Evolutionary conservation across 1,139 yeast species (phyloP), one percentile per base, ranked within the genome.

Genomic region (Debaryomyces nepalensis): DNA sequence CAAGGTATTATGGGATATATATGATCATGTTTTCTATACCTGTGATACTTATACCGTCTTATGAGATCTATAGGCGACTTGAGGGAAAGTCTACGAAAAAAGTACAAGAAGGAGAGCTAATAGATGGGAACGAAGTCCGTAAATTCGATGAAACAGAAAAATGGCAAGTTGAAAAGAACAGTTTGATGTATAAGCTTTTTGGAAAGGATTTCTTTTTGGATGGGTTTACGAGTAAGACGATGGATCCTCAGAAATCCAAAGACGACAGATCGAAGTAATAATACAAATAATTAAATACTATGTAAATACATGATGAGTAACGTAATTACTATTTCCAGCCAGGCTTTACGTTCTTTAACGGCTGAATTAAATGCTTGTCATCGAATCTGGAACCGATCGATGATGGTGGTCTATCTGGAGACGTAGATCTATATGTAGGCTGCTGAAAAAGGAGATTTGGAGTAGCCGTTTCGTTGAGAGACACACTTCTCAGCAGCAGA

Each of bases 201-300:
- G 79, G 79, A 1, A 59, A 54, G 40, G 79, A 73, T 46, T 72
- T 67, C 55, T 73, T 68, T 48, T 58, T 71, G 41, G 78, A 73
- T 43, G 78, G 78, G 14, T 69, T 70, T 43, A 73, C 79, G 11
- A 71, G 77, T 49, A 67, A 61, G 44, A 70, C 78, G 4, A 67
- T 72, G 68, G 52, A 53, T 14, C 31, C 38, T 5, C 33, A 26
- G 11, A 30, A 26, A 27, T 16, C 36, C 19, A 22, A 29, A 14
- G 36, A 33, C 31, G 29, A 36, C 19, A 15, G 27, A 11, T 20
- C 35, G 5, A 35, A 42, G 29, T 32, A 42, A 34, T 34, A 24
- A 16, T 29, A 29, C 32, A 29, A 29, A 11, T 21, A n/a, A 34
- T 24, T 35, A 22, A 30, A 22, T 35, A 23, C 22, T 40, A 40